Evolutionary conservation across 257 asterid species (phyloP).

Genomic region (Plantago ovata): DNA sequence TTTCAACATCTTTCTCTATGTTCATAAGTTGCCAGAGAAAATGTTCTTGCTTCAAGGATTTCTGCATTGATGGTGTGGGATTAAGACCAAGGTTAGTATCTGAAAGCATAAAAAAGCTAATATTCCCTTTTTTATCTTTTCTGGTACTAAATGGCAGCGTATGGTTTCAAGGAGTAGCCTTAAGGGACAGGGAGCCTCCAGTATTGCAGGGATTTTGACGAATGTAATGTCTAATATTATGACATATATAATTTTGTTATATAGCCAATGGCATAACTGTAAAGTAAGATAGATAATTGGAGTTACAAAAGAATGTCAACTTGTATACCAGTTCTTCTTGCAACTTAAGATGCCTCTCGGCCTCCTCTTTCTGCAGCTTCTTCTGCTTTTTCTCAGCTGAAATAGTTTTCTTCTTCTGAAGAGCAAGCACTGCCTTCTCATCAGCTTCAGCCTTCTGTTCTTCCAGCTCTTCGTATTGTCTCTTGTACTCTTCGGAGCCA

Average conservation of each 20-base stretch:
- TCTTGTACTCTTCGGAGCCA: constrained; percentile 91
- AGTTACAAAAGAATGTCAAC: constrained; percentile 2
- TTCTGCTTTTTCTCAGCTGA: constrained; percentile 82
- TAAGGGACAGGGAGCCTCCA: constrained; percentile 5
- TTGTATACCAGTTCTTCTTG: constrained; percentile 86
- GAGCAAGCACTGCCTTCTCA: constrained; percentile 90
- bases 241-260: not conserved
- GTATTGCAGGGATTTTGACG: not conserved
- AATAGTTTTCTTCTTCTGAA: constrained; percentile 84
- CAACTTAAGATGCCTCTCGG: constrained; percentile 86
- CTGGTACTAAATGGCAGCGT: too few species aligned
- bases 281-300: too few species aligned
- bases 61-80: constrained; percentile 46
- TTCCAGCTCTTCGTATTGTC: constrained; percentile 79
- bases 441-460: constrained; percentile 80
- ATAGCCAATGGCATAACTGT: constrained; percentile 16
- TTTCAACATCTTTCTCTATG: constrained; percentile 69
- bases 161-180: not conserved
- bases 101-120: constrained; percentile 3
- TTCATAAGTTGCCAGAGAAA: constrained; percentile 84
- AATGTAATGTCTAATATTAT: not conserved
- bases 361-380: constrained; percentile 97
- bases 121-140: not conserved
- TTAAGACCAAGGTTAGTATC: constrained; percentile 13
- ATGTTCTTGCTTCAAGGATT: constrained; percentile 81